Evolutionary conservation across 1,284 basidiomycete genomes (phyloP).

Genomic region (Ustilago loliicola): DNA sequence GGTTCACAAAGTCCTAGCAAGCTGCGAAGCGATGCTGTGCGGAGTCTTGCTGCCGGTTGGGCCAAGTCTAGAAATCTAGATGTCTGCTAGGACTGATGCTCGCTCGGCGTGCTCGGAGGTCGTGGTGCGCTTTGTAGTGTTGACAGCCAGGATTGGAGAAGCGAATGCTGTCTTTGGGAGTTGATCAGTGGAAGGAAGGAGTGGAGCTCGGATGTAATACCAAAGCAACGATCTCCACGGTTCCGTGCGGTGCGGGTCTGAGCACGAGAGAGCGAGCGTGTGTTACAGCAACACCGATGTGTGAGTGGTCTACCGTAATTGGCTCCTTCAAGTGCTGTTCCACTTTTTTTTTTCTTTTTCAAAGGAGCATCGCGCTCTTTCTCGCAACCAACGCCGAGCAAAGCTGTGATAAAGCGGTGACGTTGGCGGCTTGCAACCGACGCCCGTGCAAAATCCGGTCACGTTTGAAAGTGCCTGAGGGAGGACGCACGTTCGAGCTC

Average conservation of each 20-base stretch:
- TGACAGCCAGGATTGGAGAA: neutral
- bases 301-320: neutral
- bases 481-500: neutral
- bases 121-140: neutral
- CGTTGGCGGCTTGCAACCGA: slow-evolving; percentile 4
- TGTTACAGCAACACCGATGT: neutral
- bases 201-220: neutral
- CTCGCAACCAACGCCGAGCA: neutral
- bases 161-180: no score
- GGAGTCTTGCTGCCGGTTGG: no score
- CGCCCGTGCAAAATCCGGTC: neutral
- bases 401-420: neutral
- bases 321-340: neutral
- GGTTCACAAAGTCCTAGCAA: no score
- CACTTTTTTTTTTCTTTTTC: slow-evolving; percentile 11
- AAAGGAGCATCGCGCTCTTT: neutral
- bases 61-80: no score
- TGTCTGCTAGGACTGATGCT: no score
- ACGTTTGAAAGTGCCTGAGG: neutral
- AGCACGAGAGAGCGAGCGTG: neutral
- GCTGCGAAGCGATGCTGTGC: no score
- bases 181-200: no score
- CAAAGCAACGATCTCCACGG: neutral
- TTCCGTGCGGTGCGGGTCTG: neutral
- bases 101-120: neutral